These are phyloP conservation scores for Tolypocladium guangdongense DNA, from an alignment of 2,329 filamentous ascomycete species.

Conservation along the genomic window DNA sequence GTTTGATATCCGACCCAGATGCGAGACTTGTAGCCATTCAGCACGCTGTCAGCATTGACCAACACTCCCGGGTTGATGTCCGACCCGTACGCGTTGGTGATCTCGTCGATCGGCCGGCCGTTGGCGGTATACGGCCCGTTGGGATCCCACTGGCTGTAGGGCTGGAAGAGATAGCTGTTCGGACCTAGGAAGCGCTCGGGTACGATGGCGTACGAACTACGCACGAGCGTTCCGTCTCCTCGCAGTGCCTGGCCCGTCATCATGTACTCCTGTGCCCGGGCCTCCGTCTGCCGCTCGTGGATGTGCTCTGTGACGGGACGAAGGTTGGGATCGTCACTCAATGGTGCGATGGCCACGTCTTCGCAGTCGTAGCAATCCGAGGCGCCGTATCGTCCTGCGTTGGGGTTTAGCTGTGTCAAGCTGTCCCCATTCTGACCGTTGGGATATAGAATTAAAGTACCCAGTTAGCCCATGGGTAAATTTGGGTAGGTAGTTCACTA, in stretches of 20 bases:
- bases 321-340: not conserved
- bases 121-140: not conserved
- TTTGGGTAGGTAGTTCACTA: too few species aligned
- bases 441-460: too few species aligned
- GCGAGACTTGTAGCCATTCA: not conserved
- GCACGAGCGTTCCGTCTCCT: not conserved
- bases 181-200: not conserved
- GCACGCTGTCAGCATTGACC: not conserved
- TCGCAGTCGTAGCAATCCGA: not conserved
- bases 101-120: not conserved
- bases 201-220: not conserved
- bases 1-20: not conserved
- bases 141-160: not conserved
- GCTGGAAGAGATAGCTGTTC: not conserved
- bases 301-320: not conserved
- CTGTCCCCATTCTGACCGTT: too few species aligned
- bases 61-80: not conserved
- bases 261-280: not conserved
- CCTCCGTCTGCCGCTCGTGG: not conserved
- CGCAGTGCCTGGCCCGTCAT: not conserved
- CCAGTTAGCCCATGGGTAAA: too few species aligned
- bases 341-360: not conserved
- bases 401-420: not conserved
- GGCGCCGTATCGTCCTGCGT: not conserved
- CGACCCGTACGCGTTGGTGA: not conserved